Evolutionary conservation across 495 filamentous ascomycete species (phyloP), one percentile per base, ranked within the genome.

Genomic region (Penicillium paradoxum): DNA sequence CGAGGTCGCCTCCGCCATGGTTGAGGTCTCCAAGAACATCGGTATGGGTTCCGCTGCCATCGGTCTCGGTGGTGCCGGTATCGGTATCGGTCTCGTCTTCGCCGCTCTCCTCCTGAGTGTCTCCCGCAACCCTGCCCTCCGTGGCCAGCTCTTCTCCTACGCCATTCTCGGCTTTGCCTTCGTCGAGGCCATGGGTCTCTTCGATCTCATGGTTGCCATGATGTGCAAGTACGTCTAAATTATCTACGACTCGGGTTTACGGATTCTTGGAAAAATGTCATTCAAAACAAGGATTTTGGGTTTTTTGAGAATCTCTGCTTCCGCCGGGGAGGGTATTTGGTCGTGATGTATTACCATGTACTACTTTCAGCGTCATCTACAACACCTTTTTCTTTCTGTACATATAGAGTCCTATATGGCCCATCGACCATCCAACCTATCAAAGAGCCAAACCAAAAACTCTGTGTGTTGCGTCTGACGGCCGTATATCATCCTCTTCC

Each of bases 111-210:
- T 93, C 66, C 81, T 84, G 72, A 83, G 80, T 72, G 86, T 90
- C 62, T 88, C 89, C 75, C 87, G 89, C 78, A 93, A 93, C 87
- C 88, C 88, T 62, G 84, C 84, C 63, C 84, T 93, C 79, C 84
- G 88, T 75, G 88, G 86, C 66, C 88, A 91, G 80, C 86, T 93
- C 63, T 93, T 93, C 86, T 83, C 86, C 57, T 91, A 93, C 78
- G 88, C 89, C 81, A 90, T 93, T 86, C 77, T 93, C 67, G 88
- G 88, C 76, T 93, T 93, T 74, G 88, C 89, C 65, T 93, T 93
- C 84, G 88, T 89, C 70, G 89, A 93, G 73, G 89, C 89, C 79
- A 93, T 90, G 62, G 89, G 88, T 83, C 84, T 93, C 66, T 91
- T 92, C 86, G 87, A 89, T 69, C 84, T 92, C 66, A 92, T 92